Evolutionary conservation across 352 stramenopile species (phyloP), one percentile per base, ranked within the genome.

Genomic region (Globisporangium irregulare): DNA sequence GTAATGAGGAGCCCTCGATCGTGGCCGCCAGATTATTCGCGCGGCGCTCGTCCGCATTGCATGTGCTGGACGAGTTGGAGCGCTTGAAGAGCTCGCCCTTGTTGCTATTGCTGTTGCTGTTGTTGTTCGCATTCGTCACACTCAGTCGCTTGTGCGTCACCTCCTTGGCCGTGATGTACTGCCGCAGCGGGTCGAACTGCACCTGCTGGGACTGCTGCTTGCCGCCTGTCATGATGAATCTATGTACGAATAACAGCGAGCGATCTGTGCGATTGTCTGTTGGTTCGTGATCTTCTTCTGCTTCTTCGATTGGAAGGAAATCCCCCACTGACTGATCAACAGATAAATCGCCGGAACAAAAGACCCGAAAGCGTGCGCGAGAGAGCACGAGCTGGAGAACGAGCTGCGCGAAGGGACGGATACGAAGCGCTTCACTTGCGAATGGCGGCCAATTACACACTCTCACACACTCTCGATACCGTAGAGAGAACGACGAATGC

Each of bases 101-200:
- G 41, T 59, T 70, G 41, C 38, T 36, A 10, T 24, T 56, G 25
- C 25, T 29, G 32, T 15, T 6, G 54, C 15, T 32, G 24, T 32
- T 15, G 22, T 29, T 15, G 24, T 58, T 51, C 43, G 43, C 18
- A 22, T 24, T 51, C 51, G 27, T 34, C 7, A 7, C 15, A 58
- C 73, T 65, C 41, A 79, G 48, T 60, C 79, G 57, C 69, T 89
- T 80, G 66, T 89, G 84, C n/a, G 81, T 78, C 46, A 91, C 84
- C 36, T 90, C 73, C 62, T 87, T 87, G 41, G 85, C 81, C 51
- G 80, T 80, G 29, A 90, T 80, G 64, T 89, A 90, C 53, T 80
- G 65, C 48, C 82, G 78, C 56, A 91, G 72, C 46, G 77, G 62
- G 48, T 77, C 70, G 59, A 82, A 76, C 25, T 63, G 41, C n/a